Evolutionary conservation across 192 early-diverging fungal genomes (phyloP).

Genomic region (Mortierella antarctica): DNA sequence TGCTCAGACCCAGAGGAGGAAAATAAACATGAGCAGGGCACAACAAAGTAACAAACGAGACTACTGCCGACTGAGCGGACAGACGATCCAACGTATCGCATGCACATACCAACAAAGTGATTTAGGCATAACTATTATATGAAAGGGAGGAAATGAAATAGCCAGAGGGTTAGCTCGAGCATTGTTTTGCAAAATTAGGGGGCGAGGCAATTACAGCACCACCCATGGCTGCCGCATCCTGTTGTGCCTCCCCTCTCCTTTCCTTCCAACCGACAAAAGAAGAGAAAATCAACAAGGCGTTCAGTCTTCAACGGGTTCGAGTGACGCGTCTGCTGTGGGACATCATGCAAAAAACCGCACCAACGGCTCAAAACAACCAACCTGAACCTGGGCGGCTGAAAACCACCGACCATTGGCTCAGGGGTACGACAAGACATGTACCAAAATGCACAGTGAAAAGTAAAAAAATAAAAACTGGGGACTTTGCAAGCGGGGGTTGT

Average conservation of each 20-base stretch:
- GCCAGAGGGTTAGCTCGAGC: conserved; percentile 10
- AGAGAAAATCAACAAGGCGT: too few relatives aligned
- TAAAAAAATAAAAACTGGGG: neutral
- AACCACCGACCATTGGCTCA: conserved; percentile 2
- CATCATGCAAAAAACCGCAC: too few relatives aligned
- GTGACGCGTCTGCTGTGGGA: too few relatives aligned
- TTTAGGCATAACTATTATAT: conserved; percentile 53
- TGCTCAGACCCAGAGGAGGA: conserved; percentile 24
- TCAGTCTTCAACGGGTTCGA: too few relatives aligned
- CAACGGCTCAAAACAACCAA: neutral
- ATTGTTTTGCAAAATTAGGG: too few relatives aligned
- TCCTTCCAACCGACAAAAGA: too few relatives aligned
- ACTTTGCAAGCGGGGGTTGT: neutral
- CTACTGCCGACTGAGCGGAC: neutral
- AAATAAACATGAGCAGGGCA: conserved; percentile 3
- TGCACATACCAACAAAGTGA: conserved; percentile 55
- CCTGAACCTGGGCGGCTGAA: neutral
- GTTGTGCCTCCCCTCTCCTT: too few relatives aligned
- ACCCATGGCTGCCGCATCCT: too few relatives aligned
- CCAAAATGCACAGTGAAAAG: neutral
- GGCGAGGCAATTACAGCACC: too few relatives aligned
- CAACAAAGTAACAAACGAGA: conserved; percentile 4
- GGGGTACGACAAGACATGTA: neutral
- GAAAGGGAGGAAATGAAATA: conserved; percentile 1
- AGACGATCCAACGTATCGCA: conserved; percentile 9